Conservation (phyloP, 768 basidiomycete species). For the Hypholoma sublateritium region DNA sequence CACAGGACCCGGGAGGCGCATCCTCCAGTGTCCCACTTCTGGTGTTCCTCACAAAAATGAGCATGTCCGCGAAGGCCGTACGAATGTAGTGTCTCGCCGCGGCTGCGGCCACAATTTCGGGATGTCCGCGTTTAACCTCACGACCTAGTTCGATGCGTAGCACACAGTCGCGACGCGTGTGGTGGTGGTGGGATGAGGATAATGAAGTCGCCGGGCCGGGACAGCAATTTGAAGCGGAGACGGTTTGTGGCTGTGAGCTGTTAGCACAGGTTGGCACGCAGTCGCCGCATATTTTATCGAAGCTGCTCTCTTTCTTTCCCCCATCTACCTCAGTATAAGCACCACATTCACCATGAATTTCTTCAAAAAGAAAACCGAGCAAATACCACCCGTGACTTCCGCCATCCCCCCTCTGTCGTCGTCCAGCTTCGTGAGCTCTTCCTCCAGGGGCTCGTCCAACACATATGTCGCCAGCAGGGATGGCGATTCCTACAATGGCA, state of each 20-base stretch:
- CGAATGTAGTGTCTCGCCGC: too few species aligned
- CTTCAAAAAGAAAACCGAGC: constrained; percentile 66
- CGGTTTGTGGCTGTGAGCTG: constrained; percentile 1
- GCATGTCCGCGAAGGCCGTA: too few species aligned
- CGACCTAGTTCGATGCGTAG: too few species aligned
- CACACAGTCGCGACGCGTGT: too few species aligned
- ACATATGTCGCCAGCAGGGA: constrained; percentile 74
- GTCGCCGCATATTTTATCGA: neutral
- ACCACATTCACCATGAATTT: constrained; percentile 51
- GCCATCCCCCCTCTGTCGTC: constrained; percentile 26
- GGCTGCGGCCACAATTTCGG: too few species aligned
- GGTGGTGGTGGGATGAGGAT: too few species aligned
- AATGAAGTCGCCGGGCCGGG: neutral
- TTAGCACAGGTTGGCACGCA: neutral
- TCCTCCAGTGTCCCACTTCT: too few species aligned
- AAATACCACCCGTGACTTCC: constrained; percentile 66
- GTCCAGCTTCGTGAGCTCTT: constrained; percentile 13
- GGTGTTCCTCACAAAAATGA: too few species aligned
- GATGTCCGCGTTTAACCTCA: too few species aligned
- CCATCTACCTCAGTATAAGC: constrained; percentile 7
- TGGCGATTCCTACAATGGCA: constrained; percentile 51
- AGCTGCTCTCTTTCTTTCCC: neutral
- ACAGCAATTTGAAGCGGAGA: neutral
- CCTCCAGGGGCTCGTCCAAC: constrained; percentile 46
- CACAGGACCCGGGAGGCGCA: too few species aligned